Percentiles rank a stretch among this genome's conserved stretches.
Conservation (phyloP, 202 grass and related monocot species). For the Zoysia matrella region DNA sequence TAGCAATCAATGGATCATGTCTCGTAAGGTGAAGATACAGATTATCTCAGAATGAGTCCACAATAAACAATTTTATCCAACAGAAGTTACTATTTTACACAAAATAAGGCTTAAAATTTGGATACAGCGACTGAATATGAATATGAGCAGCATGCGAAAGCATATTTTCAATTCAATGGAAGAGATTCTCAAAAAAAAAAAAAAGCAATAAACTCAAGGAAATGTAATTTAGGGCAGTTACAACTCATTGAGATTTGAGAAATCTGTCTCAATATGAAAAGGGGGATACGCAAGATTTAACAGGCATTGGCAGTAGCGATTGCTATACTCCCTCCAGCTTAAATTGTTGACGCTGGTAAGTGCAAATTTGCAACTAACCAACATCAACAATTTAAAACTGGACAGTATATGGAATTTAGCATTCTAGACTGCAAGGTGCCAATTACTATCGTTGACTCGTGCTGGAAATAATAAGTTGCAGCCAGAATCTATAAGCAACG, state of each 20-base stretch:
- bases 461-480: neutral
- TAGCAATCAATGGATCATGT: no score
- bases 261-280: slow-evolving; percentile 17
- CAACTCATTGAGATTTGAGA: neutral
- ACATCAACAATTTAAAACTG: no score
- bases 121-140: slow-evolving; percentile 31
- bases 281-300: neutral
- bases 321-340: neutral
- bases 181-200: neutral
- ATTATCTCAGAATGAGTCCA: no score
- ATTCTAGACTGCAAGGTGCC: neutral
- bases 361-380: no score
- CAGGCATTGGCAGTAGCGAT: neutral
- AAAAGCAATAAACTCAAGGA: slow-evolving; percentile 13
- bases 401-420: neutral
- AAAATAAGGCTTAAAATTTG: neutral
- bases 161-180: neutral
- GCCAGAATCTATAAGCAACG: slow-evolving; percentile 3
- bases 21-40: no score
- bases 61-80: no score
- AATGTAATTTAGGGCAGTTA: neutral
- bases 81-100: no score
- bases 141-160: neutral
- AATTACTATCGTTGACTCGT: neutral
- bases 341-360: no score